Conservation (phyloP, 1,139 yeast genomes). For the Scheffersomyces cryptocercus region DNA sequence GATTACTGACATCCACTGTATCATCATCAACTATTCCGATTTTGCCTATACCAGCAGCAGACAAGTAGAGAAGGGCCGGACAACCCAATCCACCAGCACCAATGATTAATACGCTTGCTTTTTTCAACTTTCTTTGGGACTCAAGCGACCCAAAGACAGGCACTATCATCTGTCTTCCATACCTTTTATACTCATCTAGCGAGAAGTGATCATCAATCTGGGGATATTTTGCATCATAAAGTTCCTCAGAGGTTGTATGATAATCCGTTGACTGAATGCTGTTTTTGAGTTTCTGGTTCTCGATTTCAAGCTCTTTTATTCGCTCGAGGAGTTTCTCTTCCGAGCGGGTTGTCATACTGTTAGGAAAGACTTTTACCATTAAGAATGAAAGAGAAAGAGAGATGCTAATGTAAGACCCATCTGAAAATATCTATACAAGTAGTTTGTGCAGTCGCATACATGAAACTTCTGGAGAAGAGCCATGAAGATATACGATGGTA, state of each 20-base stretch:
- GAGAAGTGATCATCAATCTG: constrained; percentile 16
- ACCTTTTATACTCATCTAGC: constrained; percentile 72
- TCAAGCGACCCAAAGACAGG: constrained; percentile 63
- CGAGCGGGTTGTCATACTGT: constrained; percentile 1
- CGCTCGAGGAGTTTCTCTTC: constrained; percentile 7
- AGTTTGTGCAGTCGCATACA: too few relatives aligned
- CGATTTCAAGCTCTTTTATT: constrained; percentile 23
- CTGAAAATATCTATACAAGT: too few relatives aligned
- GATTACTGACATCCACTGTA: constrained; percentile 75
- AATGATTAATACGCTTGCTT: constrained; percentile 65
- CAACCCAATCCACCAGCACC: constrained; percentile 99
- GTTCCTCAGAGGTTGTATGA: neutral
- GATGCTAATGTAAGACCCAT: too few relatives aligned
- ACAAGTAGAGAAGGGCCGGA: constrained; percentile 82
- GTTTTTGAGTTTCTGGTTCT: constrained; percentile 20
- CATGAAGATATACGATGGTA: too few relatives aligned
- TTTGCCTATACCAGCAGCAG: constrained; percentile 85
- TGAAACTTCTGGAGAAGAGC: too few relatives aligned
- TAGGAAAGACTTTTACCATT: too few relatives aligned
- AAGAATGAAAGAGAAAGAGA: too few relatives aligned
- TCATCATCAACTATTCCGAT: constrained; percentile 91
- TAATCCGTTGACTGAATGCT: neutral
- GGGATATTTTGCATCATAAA: neutral
- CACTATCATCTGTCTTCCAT: constrained; percentile 95
- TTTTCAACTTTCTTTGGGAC: constrained; percentile 60